Base-by-base conservation (phyloP, 495 filamentous ascomycete genomes). In the Penicillium verhagenii region DNA sequence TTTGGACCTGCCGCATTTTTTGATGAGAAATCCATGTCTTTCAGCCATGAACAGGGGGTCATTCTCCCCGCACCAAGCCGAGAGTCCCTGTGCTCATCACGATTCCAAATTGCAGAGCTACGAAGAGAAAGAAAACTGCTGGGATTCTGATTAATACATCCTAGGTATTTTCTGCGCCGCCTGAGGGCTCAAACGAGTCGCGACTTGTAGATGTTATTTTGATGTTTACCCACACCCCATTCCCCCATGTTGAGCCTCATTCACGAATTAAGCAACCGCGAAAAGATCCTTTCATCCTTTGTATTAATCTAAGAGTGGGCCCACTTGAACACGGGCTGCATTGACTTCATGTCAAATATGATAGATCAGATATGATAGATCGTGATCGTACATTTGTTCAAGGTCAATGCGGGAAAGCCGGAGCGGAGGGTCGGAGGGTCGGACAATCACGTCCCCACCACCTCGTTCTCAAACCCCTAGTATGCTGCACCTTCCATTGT, bases 381-480 rank as follows among this genome's bases (percentile, higher is more conserved):
- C 33, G 33, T 5, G 33, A 16, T 35, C 14, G 14, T 35, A n/a
- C n/a, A 13, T 33, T 33, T 13, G 29, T 2, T 19, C 13, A n/a
- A 5, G 14, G 7, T 39, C 21, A 20, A 10, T 16, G 18, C 26
- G 26, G 23, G 23, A 33, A 26, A 4, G 11, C 16, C 28, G 40
- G 51, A 21, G 40, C 51, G 40, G 53, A 56, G 23, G 53, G 39
- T 50, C 53, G 53, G 53, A 55, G 29, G 47, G 31, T 50, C 47
- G 47, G 47, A 24, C 10, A 4, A 5, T 24, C 20, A 21, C 3
- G 13, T 18, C 21, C 19, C 23, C 9, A 6, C 23, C 13, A 45
- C 42, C 42, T 45, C 33, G 20, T 19, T 48, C n/a, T 11, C 46
- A 18, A 14, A 39, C 4, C 23, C 14, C 13, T 47, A 26, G 44